These are phyloP conservation scores for Rubroshorea leprosula DNA, from an alignment of 345 rosid genomes.

Conservation along the genomic window DNA sequence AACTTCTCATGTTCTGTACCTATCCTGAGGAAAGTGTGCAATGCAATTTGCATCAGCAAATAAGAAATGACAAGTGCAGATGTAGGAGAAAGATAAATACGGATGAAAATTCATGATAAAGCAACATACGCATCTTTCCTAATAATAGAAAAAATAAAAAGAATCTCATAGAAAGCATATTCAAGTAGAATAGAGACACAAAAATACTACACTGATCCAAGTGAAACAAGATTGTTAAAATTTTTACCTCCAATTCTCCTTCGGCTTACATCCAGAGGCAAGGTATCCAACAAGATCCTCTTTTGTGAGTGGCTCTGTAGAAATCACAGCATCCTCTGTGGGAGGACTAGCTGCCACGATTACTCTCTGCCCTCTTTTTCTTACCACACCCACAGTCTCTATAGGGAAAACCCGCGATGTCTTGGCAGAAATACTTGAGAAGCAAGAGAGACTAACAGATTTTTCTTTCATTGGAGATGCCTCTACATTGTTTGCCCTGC, in stretches of 20 bases:
- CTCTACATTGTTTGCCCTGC: slow-evolving; percentile 24
- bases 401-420: too few species aligned
- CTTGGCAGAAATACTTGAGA: too few species aligned
- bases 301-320: slow-evolving; percentile 73
- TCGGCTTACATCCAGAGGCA: slow-evolving; percentile 93
- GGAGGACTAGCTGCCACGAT: slow-evolving; percentile 93
- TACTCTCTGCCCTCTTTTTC: slow-evolving; percentile 40
- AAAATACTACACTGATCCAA: background rate
- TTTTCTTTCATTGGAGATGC: slow-evolving; percentile 34
- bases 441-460: slow-evolving; percentile 28
- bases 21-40: slow-evolving; percentile 48
- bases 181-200: too few species aligned
- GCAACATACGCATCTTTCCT: too few species aligned
- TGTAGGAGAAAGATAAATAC: too few species aligned
- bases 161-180: too few species aligned
- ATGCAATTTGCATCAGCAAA: background rate
- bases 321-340: slow-evolving; percentile 69
- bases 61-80: too few species aligned
- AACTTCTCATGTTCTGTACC: slow-evolving; percentile 99
- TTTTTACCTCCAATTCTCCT: slow-evolving; percentile 81
- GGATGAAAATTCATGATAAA: too few species aligned
- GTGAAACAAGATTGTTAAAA: background rate
- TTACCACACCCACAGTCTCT: too few species aligned
- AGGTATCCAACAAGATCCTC: slow-evolving; percentile 89
- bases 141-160: background rate